Percentiles rank a stretch among this genome's conserved stretches.
phyloP scores from a whole-genome alignment of 2,329 filamentous ascomycete species.

The Tolypocladium tropicale region DNA sequence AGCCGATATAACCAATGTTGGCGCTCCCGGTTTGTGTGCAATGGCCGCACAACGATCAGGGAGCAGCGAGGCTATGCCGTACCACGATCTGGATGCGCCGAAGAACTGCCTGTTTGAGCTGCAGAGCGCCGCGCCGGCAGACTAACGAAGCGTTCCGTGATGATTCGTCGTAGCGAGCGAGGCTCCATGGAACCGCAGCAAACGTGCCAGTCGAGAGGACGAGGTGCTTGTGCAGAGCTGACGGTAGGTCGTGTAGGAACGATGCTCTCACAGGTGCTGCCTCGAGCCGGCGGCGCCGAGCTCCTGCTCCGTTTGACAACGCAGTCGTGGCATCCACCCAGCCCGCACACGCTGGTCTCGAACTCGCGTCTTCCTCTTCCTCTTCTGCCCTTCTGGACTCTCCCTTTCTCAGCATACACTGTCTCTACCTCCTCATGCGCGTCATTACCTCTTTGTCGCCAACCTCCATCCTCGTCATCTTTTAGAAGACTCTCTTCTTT shows the following conservation, averaged over 20 bases:
- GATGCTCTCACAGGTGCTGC: too few species aligned
- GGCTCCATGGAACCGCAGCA: not conserved
- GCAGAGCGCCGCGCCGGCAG: not conserved
- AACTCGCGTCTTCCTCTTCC: not conserved
- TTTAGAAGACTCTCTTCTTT: not conserved
- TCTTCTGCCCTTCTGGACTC: not conserved
- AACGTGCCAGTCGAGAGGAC: not conserved
- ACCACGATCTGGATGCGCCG: not conserved
- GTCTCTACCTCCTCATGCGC: not conserved
- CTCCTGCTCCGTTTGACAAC: not conserved
- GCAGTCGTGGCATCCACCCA: too few species aligned
- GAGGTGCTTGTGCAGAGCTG: not conserved
- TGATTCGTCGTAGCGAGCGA: not conserved
- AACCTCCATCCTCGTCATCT: not conserved
- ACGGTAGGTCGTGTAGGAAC: too few species aligned
- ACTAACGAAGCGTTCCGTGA: not conserved
- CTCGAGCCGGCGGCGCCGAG: not conserved
- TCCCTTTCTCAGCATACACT: not conserved
- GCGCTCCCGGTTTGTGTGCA: not conserved
- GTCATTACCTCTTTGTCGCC: not conserved
- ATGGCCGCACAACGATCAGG: not conserved
- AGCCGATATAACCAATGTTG: not conserved
- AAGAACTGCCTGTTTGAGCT: not conserved
- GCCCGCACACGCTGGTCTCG: too few species aligned
- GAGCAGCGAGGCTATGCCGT: not conserved